Evolutionary conservation across 495 filamentous ascomycete genomes (phyloP).

Genomic region (Lentithecium fluviatile): DNA sequence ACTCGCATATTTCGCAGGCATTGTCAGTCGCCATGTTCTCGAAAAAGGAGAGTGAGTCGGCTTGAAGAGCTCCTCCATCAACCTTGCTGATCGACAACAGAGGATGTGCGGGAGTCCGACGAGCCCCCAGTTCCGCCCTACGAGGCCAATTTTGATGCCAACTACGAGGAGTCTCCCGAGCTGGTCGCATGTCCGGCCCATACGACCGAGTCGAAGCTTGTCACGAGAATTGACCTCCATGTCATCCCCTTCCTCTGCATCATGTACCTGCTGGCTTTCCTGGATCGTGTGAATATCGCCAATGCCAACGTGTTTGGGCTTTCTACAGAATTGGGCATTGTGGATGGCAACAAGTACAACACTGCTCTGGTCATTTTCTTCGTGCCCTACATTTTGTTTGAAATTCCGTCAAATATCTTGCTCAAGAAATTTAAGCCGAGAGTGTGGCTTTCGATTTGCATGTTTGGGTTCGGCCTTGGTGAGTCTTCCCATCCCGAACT

Average conservation of each 20-base stretch:
- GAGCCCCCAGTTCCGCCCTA: slow-evolving; percentile 16
- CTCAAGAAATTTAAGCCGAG: slow-evolving; percentile 78
- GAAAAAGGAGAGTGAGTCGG: slow-evolving; percentile 22
- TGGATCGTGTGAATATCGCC: slow-evolving; percentile 59
- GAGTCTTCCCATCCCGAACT: neutral
- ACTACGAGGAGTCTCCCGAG: slow-evolving; percentile 33
- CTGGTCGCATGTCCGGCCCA: slow-evolving; percentile 51
- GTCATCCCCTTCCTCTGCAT: slow-evolving; percentile 80
- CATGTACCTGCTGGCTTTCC: slow-evolving; percentile 81
- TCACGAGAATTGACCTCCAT: slow-evolving; percentile 74
- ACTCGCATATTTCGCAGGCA: neutral
- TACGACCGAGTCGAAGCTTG: slow-evolving; percentile 70
- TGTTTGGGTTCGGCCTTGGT: slow-evolving; percentile 31
- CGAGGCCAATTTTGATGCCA: slow-evolving; percentile 4
- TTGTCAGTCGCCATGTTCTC: slow-evolving; percentile 4
- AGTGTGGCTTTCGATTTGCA: slow-evolving; percentile 54
- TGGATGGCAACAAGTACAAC: slow-evolving; percentile 64
- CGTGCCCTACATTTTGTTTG: slow-evolving; percentile 82
- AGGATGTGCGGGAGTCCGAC: slow-evolving; percentile 7
- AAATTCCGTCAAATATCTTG: slow-evolving; percentile 86
- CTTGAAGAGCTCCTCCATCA: too few relatives aligned
- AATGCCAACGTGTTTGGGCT: slow-evolving; percentile 61
- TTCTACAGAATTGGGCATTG: slow-evolving; percentile 61
- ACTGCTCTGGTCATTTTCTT: slow-evolving; percentile 86
- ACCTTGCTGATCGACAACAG: neutral